These are phyloP conservation scores for Pichia norvegensis DNA, from an alignment of 1,139 yeast species.

Conservation along the genomic window DNA sequence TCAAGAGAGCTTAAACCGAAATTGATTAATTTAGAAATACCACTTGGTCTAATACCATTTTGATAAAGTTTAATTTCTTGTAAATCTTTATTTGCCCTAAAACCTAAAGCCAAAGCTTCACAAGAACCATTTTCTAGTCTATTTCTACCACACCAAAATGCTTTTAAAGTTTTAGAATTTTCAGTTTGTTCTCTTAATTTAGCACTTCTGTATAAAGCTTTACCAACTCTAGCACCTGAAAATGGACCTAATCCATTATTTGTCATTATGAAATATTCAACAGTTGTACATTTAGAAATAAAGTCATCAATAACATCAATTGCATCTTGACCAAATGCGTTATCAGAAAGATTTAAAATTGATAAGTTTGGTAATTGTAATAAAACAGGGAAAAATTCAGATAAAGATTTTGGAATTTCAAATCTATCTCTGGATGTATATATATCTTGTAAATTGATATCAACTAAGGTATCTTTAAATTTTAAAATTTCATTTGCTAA, in stretches of 20 bases:
- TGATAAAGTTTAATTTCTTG: conserved; percentile 77
- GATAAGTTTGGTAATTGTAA: conserved; percentile 59
- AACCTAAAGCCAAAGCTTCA: conserved; percentile 67
- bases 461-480: conserved; percentile 46
- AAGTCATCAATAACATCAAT: conserved; percentile 81
- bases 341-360: conserved; percentile 80
- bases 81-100: conserved; percentile 61
- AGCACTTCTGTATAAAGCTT: conserved; percentile 61
- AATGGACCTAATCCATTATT: conserved; percentile 98
- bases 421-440: conserved; percentile 92
- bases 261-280: conserved; percentile 79
- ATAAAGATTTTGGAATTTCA: conserved; percentile 83
- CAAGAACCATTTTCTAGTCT: conserved; percentile 92
- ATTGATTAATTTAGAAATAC: conserved; percentile 65
- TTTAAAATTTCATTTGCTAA: conserved; percentile 52
- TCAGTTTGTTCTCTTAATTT: conserved; percentile 29
- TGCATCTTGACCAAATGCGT: conserved; percentile 94
- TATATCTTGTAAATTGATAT: conserved; percentile 79
- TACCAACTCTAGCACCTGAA: conserved; percentile 92
- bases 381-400: conserved; percentile 63
- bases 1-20: conserved; percentile 63
- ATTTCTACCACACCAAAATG: conserved; percentile 93
- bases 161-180: conserved; percentile 42
- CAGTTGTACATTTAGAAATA: conserved; percentile 64
- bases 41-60: conserved; percentile 94